Conservation (phyloP, 1,284 basidiomycete species). For the Leccinum insolens region DNA sequence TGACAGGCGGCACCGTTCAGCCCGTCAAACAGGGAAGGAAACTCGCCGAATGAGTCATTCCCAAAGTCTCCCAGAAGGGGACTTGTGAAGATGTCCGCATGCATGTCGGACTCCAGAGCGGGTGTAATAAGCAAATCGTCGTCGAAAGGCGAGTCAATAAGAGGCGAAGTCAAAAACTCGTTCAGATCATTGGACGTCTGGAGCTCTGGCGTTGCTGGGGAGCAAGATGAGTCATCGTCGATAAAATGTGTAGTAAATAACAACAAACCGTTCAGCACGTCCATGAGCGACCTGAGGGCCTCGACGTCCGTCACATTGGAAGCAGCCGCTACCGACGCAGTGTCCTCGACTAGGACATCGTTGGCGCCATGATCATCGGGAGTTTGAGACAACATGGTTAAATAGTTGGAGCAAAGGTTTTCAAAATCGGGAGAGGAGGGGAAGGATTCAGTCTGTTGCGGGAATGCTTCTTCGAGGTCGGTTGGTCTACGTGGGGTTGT, state of each 20-base stretch:
- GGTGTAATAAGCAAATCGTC: conserved; percentile 63
- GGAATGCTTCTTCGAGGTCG: conserved; percentile 29
- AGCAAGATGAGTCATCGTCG: background rate
- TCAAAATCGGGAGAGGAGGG: conserved; percentile 36
- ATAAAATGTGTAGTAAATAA: accelerated
- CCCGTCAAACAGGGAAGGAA: conserved; percentile 26
- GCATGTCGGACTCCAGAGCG: conserved; percentile 40
- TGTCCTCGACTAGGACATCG: conserved; percentile 20
- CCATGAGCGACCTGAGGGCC: conserved; percentile 44
- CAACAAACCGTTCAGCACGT: conserved; percentile 44
- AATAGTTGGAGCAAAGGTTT: conserved; percentile 46
- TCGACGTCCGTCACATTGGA: conserved; percentile 32
- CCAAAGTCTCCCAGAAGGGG: conserved; percentile 36
- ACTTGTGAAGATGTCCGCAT: conserved; percentile 45
- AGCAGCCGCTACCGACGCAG: conserved; percentile 14
- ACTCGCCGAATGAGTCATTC: conserved; percentile 39
- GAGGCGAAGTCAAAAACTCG: conserved; percentile 49
- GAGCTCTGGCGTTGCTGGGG: conserved; percentile 41
- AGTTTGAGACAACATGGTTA: conserved; percentile 50
- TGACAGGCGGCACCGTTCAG: conserved; percentile 10
- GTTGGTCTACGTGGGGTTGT: conserved; percentile 49
- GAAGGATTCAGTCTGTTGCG: conserved; percentile 21
- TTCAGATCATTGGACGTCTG: conserved; percentile 36
- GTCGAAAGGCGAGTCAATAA: conserved; percentile 55
- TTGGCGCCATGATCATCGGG: conserved; percentile 30